phyloP scores from a whole-genome alignment of 139 green algal genomes.

The Chlorella sp. region DNA sequence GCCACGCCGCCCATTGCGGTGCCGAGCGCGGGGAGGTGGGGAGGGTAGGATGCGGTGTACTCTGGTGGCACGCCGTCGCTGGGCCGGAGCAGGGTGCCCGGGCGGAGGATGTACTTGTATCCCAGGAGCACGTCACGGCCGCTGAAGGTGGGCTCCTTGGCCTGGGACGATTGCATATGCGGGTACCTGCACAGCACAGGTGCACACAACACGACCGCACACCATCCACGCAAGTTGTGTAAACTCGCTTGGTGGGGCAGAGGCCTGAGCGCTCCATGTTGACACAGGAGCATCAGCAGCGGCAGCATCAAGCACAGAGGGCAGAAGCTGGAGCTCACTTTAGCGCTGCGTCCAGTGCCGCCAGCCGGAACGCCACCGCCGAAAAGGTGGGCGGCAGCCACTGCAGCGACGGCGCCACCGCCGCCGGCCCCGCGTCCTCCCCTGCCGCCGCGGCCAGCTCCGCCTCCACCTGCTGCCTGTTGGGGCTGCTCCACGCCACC shows the following conservation, averaged over 20 bases:
- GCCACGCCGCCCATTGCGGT: neutral
- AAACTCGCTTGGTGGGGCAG: neutral
- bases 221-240: neutral
- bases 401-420: conserved; percentile 35
- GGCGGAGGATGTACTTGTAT: neutral
- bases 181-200: no score
- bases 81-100: neutral
- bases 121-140: neutral
- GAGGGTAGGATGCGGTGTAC: neutral
- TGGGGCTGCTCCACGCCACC: conserved; percentile 6
- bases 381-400: conserved; percentile 74
- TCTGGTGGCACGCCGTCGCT: neutral
- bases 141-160: neutral
- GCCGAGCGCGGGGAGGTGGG: neutral
- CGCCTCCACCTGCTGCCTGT: neutral
- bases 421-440: neutral
- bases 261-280: neutral
- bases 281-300: conserved; percentile 9
- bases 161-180: no score
- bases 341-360: conserved; percentile 51
- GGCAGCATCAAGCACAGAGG: conserved; percentile 4
- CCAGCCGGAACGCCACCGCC: conserved; percentile 59
- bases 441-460: neutral
- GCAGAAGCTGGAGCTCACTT: conserved; percentile 23
- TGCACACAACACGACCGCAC: no score